Conservation (phyloP, 345 rosid species). For the Capsella bursapastoris region DNA sequence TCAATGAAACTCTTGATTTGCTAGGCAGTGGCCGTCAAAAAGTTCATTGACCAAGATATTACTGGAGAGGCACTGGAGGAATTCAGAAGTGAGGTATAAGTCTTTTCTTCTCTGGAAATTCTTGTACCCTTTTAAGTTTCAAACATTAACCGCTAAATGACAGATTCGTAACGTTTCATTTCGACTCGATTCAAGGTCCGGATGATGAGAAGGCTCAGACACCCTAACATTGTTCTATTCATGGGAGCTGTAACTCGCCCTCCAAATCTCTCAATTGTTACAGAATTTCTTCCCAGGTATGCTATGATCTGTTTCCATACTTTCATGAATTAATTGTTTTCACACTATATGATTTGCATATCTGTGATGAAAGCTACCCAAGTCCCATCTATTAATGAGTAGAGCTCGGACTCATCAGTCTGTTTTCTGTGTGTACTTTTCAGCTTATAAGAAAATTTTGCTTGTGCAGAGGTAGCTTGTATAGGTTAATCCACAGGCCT, state of each 20-base stretch:
- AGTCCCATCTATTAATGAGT: constrained; percentile 24
- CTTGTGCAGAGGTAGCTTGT: constrained; percentile 92
- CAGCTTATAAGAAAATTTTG: constrained; percentile 25
- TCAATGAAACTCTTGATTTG: constrained; percentile 40
- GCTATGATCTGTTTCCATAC: constrained; percentile 5
- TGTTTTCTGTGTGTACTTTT: constrained; percentile 18
- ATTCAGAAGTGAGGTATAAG: constrained; percentile 82
- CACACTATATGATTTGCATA: constrained; percentile 15
- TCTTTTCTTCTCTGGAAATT: constrained; percentile 13
- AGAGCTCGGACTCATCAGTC: background rate
- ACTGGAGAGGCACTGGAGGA: constrained; percentile 81
- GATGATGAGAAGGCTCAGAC: constrained; percentile 83
- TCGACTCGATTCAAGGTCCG: constrained; percentile 58
- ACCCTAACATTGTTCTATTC: constrained; percentile 98
- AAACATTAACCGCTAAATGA: constrained; percentile 1
- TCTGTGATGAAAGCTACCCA: constrained; percentile 2
- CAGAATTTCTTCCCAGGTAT: constrained; percentile 95
- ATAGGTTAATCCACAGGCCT: constrained; percentile 86
- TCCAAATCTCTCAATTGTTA: constrained; percentile 90
- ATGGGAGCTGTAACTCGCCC: constrained; percentile 97
- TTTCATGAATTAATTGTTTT: constrained; percentile 1
- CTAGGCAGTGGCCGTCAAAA: constrained; percentile 96
- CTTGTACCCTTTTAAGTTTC: constrained; percentile 20
- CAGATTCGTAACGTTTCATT: constrained; percentile 23
- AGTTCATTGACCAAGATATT: constrained; percentile 85